Base-by-base conservation (phyloP, 2,329 filamentous ascomycete genomes). In the Rutstroemia sp. region DNA sequence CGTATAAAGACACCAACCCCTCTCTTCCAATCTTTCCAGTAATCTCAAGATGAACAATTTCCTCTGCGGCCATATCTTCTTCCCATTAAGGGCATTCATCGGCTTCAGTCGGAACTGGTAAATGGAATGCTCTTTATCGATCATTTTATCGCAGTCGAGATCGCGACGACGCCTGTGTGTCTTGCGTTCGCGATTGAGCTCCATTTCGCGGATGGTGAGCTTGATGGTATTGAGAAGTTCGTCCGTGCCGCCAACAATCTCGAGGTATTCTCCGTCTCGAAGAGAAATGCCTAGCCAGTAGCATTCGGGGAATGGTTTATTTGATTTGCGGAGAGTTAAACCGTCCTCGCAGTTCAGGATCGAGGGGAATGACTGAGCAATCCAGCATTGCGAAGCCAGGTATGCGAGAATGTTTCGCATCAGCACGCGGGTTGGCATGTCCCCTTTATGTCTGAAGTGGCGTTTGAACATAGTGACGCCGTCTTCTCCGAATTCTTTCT, bases 11-110 rank as follows among this genome's bases (percentile, higher is more conserved):
- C 23, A 12, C 53, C 53, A 55, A 9, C 53, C 53, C 14, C 53
- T 46, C 19, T 55, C 53, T 14, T 55, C 53, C 21, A 55, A 14
- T 5, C 53, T 55, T 34, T 51, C 53, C 46, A 55, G 17, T 10
- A 55, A 21, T 44, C 53, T 50, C 46, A 55, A 19, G 2, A 50
- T 21, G 27, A 55, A 19, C 4, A 9, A 21, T 19, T 55, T 55
- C 17, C 21, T 55, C 34, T 21, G 16, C 5, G 4, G 27, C 27
- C 27, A 30, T 30, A 30, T 10, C 14, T 9, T 10, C 38, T 5
- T 21, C 38, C 27, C 2, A 17, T 12, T 6, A 19, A 30, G 14
- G 19, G 16, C 27, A 54, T 39, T n/a, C 30, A 27, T 17, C 42
- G 14, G 14, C 38, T 41, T 41, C 19, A 46, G 9, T 5, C 16